Evolutionary conservation across 495 filamentous ascomycete species (phyloP).

Genomic region (Peziza echinospora): DNA sequence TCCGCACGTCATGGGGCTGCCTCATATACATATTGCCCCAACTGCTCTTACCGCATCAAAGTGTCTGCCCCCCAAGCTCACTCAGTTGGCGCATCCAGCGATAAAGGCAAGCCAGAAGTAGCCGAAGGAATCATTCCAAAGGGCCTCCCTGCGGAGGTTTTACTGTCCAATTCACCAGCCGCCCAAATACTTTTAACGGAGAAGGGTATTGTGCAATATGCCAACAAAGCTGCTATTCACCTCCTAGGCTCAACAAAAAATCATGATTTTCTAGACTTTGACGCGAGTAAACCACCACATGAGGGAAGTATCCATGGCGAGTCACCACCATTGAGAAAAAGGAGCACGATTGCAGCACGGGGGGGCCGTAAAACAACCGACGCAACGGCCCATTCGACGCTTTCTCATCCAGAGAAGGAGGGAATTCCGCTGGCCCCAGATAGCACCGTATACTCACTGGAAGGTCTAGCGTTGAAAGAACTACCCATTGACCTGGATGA

Average conservation of each 20-base stretch:
- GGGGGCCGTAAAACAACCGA: too few relatives aligned
- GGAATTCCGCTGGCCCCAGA: too few relatives aligned
- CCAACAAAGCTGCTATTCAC: constrained; percentile 8
- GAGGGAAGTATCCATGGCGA: too few relatives aligned
- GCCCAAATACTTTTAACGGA: constrained; percentile 13
- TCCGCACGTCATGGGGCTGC: not conserved
- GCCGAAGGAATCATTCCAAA: constrained; percentile 1
- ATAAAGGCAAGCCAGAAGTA: not conserved
- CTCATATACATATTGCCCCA: not conserved
- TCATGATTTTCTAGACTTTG: not conserved
- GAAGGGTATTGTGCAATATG: constrained; percentile 8
- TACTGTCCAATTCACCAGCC: constrained; percentile 12
- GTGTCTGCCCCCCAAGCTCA: not conserved
- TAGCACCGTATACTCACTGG: constrained; percentile 4
- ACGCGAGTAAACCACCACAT: too few relatives aligned
- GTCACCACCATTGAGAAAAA: too few relatives aligned
- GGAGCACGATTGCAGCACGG: too few relatives aligned
- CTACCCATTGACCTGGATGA: constrained; percentile 10
- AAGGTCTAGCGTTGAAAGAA: constrained; percentile 7
- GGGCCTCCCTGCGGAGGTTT: constrained; percentile 8
- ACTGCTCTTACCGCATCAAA: not conserved
- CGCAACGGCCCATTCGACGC: too few relatives aligned
- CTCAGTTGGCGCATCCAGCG: not conserved
- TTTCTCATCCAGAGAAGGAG: too few relatives aligned
- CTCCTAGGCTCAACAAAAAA: not conserved